These are phyloP conservation scores for Penicillium sp. DNA, from an alignment of 2,329 filamentous ascomycete species.

Conservation along the genomic window DNA sequence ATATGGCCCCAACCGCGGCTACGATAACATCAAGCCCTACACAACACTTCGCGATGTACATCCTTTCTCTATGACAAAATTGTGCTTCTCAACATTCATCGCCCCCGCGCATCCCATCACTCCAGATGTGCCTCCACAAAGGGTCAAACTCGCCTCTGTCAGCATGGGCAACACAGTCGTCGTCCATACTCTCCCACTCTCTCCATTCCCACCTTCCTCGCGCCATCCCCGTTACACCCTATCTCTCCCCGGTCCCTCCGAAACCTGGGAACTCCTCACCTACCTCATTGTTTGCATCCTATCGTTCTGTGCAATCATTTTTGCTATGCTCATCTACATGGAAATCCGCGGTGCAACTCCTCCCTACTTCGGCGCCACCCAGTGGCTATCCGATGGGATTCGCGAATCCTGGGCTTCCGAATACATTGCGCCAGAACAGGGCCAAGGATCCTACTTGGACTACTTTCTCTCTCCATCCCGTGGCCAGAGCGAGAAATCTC, in stretches of 20 bases:
- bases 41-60: constrained; percentile 57
- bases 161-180: constrained; percentile 77
- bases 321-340: constrained; percentile 60
- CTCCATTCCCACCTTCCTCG: constrained; percentile 43
- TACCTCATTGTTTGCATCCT: constrained; percentile 60
- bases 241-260: constrained; percentile 57
- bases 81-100: constrained; percentile 52
- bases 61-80: constrained; percentile 59
- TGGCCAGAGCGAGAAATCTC: neutral
- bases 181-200: constrained; percentile 75
- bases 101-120: constrained; percentile 52
- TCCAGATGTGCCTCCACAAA: constrained; percentile 53
- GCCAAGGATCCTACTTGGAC: constrained; percentile 17
- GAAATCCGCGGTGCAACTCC: constrained; percentile 61
- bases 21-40: constrained; percentile 51
- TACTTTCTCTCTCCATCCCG: constrained; percentile 9
- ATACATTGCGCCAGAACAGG: constrained; percentile 32
- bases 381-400: constrained; percentile 56
- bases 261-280: constrained; percentile 53
- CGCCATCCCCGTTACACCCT: constrained; percentile 68
- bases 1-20: constrained; percentile 51
- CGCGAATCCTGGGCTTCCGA: constrained; percentile 43
- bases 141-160: constrained; percentile 76
- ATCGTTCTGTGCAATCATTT: constrained; percentile 62
- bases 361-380: constrained; percentile 57